phyloP scores from a whole-genome alignment of 2,329 filamentous ascomycete genomes.

The Apiospora sp. region DNA sequence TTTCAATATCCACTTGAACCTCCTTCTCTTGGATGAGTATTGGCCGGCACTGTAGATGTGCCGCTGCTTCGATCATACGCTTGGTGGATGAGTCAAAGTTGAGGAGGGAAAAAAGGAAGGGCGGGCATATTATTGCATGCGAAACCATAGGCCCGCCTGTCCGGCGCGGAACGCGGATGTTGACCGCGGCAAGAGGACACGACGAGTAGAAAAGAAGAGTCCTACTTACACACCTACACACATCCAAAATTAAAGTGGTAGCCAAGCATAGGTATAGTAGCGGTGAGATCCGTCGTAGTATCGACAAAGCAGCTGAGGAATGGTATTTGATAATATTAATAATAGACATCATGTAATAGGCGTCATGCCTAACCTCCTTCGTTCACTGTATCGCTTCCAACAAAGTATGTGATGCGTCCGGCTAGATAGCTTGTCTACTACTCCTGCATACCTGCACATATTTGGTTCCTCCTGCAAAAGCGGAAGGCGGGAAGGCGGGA shows the following conservation, averaged over 20 bases:
- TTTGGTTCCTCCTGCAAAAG: neutral
- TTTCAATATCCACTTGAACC: neutral
- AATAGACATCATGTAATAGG: neutral
- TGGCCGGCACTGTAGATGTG: neutral
- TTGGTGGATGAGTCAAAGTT: neutral
- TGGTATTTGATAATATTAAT: neutral
- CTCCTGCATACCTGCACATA: neutral
- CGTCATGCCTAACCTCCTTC: neutral
- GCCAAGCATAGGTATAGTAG: neutral
- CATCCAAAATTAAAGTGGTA: neutral
- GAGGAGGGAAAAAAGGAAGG: neutral
- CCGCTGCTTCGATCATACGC: neutral
- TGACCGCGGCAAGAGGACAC: neutral
- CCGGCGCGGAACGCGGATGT: neutral
- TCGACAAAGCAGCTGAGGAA: neutral
- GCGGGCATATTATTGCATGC: neutral
- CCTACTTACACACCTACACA: neutral
- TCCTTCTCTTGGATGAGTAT: neutral
- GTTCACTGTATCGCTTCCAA: neutral
- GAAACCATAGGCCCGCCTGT: neutral
- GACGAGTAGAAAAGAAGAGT: neutral
- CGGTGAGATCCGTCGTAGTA: neutral
- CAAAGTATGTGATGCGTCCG: neutral
- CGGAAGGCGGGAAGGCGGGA: conserved; percentile 1
- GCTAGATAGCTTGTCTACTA: neutral